Evolutionary conservation across 2,329 filamentous ascomycete species (phyloP), one percentile per base, ranked within the genome.

Genomic region (Aureobasidium lini): DNA sequence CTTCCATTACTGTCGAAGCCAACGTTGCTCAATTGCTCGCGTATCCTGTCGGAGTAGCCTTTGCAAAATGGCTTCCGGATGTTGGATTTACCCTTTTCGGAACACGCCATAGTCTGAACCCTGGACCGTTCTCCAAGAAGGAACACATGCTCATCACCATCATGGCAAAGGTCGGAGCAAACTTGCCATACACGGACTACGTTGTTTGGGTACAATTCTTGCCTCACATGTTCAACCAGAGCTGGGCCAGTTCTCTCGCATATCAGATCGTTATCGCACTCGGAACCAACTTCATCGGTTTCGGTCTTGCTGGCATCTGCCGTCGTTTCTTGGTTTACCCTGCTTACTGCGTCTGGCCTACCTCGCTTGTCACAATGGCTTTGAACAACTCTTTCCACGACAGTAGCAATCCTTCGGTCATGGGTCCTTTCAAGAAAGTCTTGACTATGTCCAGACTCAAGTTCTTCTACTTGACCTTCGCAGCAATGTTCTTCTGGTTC

Each of bases 261-360:
- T 95, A 95, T 69, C 90, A 95, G 72, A 76, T 95, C 9, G 80
- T 95, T 15, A 83, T 95, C 43, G 94, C 88, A 0, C 79, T 95
- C 15, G 94, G 89, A 1, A 94, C 89, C 0, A 90, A 95, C 70
- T 88, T 93, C 36, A 76, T 95, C 40, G 90, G 90, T 10, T 94
- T 95, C 70, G 85, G 89, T 2, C 91, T 95, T 70, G 90, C 90
- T 53, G 90, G 90, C 1, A 78, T 95, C 49, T 88, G 89, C 1
- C 80, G 90, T 61, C 83, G 89, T 48, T 94, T 91, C 69, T 79
- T 95, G 7, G 90, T 95, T 32, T 84, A 89, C 31, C 90, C 90
- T 0, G 88, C 87, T 63, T 88, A 89, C 62, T 93, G 95, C 88
- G 90, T 95, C 43, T 95, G 90, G 90, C 90, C 90, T 0, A 86